A percentile compares a stretch with the other conserved stretches of the same genome.
Evolutionary conservation across 2,329 filamentous ascomycete species (phyloP).

Genomic region (Rhynchosporium agropyri): DNA sequence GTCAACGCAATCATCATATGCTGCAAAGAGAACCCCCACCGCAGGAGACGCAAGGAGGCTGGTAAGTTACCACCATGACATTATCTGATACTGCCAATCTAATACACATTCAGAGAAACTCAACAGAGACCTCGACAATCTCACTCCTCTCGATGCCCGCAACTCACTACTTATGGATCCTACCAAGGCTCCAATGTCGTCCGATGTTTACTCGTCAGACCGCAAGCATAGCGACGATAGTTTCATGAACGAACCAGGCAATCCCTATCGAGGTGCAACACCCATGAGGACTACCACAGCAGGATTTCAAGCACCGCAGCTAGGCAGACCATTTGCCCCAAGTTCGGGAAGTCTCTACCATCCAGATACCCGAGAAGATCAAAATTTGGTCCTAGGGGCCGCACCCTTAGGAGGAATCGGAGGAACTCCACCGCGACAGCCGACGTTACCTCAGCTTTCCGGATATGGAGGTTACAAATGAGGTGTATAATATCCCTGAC

Average conservation of each 20-base stretch:
- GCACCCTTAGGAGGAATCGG: constrained; percentile 35
- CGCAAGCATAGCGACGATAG: constrained; percentile 31
- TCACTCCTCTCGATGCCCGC: constrained; percentile 84
- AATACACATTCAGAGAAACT: constrained; percentile 63
- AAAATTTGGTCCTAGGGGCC: constrained; percentile 33
- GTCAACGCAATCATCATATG: constrained; percentile 86
- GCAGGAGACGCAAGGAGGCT: constrained; percentile 83
- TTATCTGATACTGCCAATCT: constrained; percentile 23
- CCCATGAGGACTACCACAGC: constrained; percentile 28
- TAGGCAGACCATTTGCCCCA: constrained; percentile 17
- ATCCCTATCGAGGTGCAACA: constrained; percentile 36
- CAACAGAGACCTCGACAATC: constrained; percentile 74
- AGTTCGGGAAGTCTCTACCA: constrained; percentile 20
- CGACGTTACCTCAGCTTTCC: constrained; percentile 30
- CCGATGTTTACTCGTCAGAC: constrained; percentile 31
- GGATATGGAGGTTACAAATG: constrained; percentile 35
- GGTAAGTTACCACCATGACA: constrained; percentile 61
- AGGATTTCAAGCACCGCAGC: constrained; percentile 22
- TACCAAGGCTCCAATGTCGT: constrained; percentile 26
- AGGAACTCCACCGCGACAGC: constrained; percentile 29
- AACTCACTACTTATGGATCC: constrained; percentile 70
- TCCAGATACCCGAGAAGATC: constrained; percentile 29
- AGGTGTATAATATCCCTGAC: constrained; percentile 33
- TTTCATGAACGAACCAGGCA: constrained; percentile 39
- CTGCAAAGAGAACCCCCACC: constrained; percentile 87